Evolutionary conservation across 352 stramenopile species (phyloP).

Genomic region (Globisporangium heterothallicum): DNA sequence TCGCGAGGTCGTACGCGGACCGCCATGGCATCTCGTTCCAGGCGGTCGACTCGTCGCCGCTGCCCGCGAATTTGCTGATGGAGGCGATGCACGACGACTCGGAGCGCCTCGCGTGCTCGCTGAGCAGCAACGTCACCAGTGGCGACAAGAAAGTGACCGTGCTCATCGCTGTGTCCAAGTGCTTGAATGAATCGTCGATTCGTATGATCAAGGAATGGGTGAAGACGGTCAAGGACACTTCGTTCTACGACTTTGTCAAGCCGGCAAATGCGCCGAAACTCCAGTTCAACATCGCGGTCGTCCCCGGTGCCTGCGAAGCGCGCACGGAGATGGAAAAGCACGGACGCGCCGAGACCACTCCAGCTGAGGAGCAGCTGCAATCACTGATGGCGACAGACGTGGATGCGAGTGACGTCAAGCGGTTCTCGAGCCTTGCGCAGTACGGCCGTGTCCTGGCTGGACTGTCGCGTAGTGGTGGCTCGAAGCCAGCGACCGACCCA

Average conservation of each 20-base stretch:
- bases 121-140: constrained; percentile 1
- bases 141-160: constrained; percentile 21
- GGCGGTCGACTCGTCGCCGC: constrained; percentile 6
- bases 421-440: constrained; percentile 4
- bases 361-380: background rate
- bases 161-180: constrained; percentile 56
- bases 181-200: constrained; percentile 30
- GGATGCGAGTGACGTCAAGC: constrained; percentile 4
- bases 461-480: no score
- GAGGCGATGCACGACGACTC: background rate
- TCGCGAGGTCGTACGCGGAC: constrained; percentile 9
- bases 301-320: constrained; percentile 35
- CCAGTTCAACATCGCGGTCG: constrained; percentile 4
- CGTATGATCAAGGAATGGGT: constrained; percentile 44
- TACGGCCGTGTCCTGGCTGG: constrained; percentile 5
- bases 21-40: constrained; percentile 18
- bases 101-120: constrained; percentile 2
- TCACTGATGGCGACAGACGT: constrained; percentile 11
- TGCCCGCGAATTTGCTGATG: constrained; percentile 12
- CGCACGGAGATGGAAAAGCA: constrained; percentile 23
- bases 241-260: constrained; percentile 12
- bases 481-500: no score
- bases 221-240: constrained; percentile 13
- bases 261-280: constrained; percentile 13
- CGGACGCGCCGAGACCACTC: constrained; percentile 13